Base-by-base conservation (phyloP, 2,329 filamentous ascomycete species). In the Furcasterigmium sp. region DNA sequence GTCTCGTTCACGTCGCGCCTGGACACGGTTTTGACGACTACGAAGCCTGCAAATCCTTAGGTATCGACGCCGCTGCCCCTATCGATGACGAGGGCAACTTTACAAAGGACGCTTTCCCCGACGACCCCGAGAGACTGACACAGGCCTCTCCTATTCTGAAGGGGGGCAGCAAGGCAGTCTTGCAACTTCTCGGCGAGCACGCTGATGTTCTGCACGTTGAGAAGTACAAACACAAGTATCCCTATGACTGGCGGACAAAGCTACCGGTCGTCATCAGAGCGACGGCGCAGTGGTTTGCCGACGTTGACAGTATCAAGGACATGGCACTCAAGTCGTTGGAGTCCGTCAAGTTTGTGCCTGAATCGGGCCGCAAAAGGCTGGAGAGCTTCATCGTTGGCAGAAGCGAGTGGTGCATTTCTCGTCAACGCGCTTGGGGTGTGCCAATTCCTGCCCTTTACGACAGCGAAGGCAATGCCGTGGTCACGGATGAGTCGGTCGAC, bases 21-120 rank as follows among this genome's bases (percentile, higher is more conserved):
- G 93, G 93, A 3, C 93, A 98, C 58, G 93, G 93, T 36, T 93
- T 95, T 72, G 93, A 98, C 30, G 93, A 98, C 60, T 98, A 97
- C 58, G 82, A 91, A 47, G 80, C 84, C 5, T 95, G 91, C 60
- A 76, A 76, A 38, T 64, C 76, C 19, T 71, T 85, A 37, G 83
- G 79, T 2, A 86, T 97, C 43, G 70, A 79, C 1, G 85, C 85
- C 1, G 84, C 85, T 54, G 88, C 91, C 5, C 91, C 91, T 0
- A 84, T 98, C 13, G 84, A 95, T 51, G 84, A 89, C 51, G 73
- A 84, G 15, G 93, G 93, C 1, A 70, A 73, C 23, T 97, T 95
- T 59, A 96, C 90, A 1, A 71, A 75, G 20, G 84, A 88, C 35
- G 91, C 88, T 0, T 85, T 87, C 50, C 87, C 89, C 0, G 76